Percentiles rank a stretch among this genome's conserved stretches.
These are phyloP conservation scores for Eustoma russellianum DNA, from an alignment of 257 asterid species.

Conservation along the genomic window DNA sequence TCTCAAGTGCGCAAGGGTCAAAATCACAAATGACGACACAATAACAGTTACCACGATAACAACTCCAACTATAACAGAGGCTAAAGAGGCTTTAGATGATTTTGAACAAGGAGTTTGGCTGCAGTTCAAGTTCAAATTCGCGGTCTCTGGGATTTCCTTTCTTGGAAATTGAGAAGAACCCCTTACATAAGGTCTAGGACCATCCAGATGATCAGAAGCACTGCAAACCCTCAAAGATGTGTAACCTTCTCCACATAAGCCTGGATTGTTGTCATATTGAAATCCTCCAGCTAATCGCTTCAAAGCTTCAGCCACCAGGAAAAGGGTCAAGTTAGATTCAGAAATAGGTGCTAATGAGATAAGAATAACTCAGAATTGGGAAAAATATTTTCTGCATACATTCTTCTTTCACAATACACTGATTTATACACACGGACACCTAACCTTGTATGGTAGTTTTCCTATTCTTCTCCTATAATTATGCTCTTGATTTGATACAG, in stretches of 20 bases:
- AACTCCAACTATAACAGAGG: slow-evolving; percentile 53
- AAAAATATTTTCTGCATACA: too few relatives aligned
- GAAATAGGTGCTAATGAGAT: not conserved
- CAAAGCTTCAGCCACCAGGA: slow-evolving; percentile 49
- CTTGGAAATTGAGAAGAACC: slow-evolving; percentile 34
- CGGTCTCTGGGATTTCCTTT: slow-evolving; percentile 73
- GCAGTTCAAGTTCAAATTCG: slow-evolving; percentile 63
- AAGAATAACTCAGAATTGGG: too few relatives aligned
- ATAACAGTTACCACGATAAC: slow-evolving; percentile 33
- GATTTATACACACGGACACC: too few relatives aligned
- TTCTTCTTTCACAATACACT: too few relatives aligned
- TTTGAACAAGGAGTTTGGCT: slow-evolving; percentile 42
- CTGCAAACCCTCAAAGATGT: slow-evolving; percentile 46
- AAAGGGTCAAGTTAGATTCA: slow-evolving; percentile 5
- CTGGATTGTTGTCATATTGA: slow-evolving; percentile 57
- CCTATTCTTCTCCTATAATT: too few relatives aligned
- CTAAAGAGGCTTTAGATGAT: slow-evolving; percentile 43
- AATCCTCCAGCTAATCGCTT: slow-evolving; percentile 71
- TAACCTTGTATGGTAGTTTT: too few relatives aligned
- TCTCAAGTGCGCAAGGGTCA: slow-evolving; percentile 36
- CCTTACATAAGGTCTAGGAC: slow-evolving; percentile 59
- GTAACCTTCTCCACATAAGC: slow-evolving; percentile 71
- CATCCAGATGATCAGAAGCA: slow-evolving; percentile 25
- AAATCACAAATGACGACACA: slow-evolving; percentile 31
- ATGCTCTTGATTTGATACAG: too few relatives aligned